Evolutionary conservation across 345 rosid genomes (phyloP), one percentile per base, ranked within the genome.

Genomic region (Geranium rotundifolium): DNA sequence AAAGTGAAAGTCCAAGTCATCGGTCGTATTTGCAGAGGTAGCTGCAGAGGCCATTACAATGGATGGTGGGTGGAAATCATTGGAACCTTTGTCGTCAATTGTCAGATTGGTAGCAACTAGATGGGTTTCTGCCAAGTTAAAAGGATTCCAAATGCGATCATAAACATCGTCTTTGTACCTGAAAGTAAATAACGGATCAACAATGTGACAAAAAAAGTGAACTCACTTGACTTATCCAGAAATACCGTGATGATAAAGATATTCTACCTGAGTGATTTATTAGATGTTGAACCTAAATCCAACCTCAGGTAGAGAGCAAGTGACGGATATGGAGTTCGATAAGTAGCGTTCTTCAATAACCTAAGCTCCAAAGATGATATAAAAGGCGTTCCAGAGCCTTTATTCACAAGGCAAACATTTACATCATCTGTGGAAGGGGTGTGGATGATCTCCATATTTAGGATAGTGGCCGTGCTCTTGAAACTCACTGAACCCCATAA

Each of bases 71-170:
- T 58, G 61, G 10, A 73, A 82, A 55, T 79, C 78, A 15, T 52
- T 39, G 62, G 41, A 34, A 23, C 27, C 27, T 23, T 5, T 8
- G 6, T 34, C 6, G 41, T 34, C 41, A 34, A 34, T 34, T 1
- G 41, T 34, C 7, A 34, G 41, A 34, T 34, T 34, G 41, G 41
- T 34, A 34, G 41, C 6, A 1, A 34, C 6, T 5, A 34, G 41
- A 1, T 8, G 41, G 41, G 41, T 34, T 34, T 34, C 41, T 8
- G 7, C 41, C 6, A 34, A 34, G 41, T 34, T 7, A 62, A 60
- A 73, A 0, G 75, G 80, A 62, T 75, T 49, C 86, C 86, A 82
- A 5, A 82, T 59, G 7, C 82, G 80, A 69, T 82, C 86, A 27
- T 73, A 82, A 16, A 64, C 57, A 71, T 82, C 86, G 0, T 71